Evolutionary conservation across 805 yeast genomes (phyloP).

Genomic region (Ogataea pilisensis): DNA sequence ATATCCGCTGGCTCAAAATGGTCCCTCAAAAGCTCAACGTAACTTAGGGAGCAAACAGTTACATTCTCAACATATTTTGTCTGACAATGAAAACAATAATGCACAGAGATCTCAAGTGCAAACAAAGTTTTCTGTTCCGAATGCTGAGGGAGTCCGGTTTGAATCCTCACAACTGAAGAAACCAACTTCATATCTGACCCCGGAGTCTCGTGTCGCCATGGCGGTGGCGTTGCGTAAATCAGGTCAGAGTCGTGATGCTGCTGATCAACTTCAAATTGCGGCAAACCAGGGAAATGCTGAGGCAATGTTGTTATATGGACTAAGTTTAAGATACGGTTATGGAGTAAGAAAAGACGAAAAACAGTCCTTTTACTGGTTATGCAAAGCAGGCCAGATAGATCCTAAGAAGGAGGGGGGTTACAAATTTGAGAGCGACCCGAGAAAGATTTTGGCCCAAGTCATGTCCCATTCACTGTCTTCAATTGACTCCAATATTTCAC

Average conservation of each 20-base stretch:
- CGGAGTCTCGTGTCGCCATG: conserved; percentile 34
- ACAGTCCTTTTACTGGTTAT: conserved; percentile 57
- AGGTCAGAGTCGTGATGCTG: conserved; percentile 64
- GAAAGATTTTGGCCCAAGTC: conserved; percentile 31
- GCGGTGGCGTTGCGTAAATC: conserved; percentile 49
- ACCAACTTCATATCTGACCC: conserved; percentile 16
- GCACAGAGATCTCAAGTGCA: no score
- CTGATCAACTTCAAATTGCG: conserved; percentile 62
- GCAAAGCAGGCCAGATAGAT: conserved; percentile 44
- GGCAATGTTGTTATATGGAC: conserved; percentile 67
- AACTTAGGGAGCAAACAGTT: no score
- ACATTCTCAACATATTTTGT: no score
- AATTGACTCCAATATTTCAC: not conserved
- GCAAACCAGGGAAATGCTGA: conserved; percentile 57
- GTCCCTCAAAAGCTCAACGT: no score
- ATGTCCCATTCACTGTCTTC: not conserved
- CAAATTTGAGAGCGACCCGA: conserved; percentile 32
- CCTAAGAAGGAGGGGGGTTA: conserved; percentile 10
- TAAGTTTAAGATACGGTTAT: conserved; percentile 63
- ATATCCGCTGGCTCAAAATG: no score
- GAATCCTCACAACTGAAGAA: not conserved
- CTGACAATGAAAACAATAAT: no score
- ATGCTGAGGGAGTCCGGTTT: not conserved
- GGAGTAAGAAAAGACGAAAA: conserved; percentile 57
- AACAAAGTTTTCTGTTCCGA: no score